Conservation (phyloP, 2,329 filamentous ascomycete genomes). For the Penicillium frequentans region DNA sequence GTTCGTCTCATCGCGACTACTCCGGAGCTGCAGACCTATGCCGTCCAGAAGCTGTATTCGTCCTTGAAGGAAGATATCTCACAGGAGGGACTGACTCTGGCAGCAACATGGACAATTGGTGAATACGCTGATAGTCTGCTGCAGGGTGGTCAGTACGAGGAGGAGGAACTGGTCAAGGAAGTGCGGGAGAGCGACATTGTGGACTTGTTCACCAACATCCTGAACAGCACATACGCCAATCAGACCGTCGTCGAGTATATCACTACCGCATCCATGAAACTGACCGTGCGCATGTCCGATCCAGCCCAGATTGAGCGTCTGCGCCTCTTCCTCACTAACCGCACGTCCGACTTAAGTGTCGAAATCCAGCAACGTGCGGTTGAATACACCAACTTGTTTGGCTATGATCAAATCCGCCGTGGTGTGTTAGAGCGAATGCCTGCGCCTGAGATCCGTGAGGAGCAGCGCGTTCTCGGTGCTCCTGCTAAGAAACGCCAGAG, state of each 20-base stretch:
- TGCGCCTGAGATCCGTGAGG: conserved; percentile 92
- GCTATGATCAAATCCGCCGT: conserved; percentile 78
- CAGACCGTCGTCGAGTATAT: conserved; percentile 95
- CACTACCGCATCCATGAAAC: conserved; percentile 89
- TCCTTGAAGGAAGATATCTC: conserved; percentile 95
- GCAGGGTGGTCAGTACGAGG: conserved; percentile 85
- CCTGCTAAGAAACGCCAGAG: conserved; percentile 66
- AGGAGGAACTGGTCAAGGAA: conserved; percentile 80
- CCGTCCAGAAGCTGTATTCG: conserved; percentile 89
- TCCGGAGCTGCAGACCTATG: conserved; percentile 91
- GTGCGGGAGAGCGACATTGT: conserved; percentile 88
- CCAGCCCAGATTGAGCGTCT: conserved; percentile 83
- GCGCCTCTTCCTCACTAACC: conserved; percentile 70
- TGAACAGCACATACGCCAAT: conserved; percentile 91
- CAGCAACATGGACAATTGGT: conserved; percentile 95
- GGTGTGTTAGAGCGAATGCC: conserved; percentile 98
- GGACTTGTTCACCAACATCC: conserved; percentile 86
- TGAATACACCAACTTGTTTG: conserved; percentile 94
- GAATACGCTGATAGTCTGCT: conserved; percentile 94
- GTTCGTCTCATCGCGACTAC: conserved; percentile 93
- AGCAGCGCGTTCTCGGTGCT: conserved; percentile 85
- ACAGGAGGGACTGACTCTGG: conserved; percentile 90
- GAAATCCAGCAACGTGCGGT: conserved; percentile 96
- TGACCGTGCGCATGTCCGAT: conserved; percentile 84
- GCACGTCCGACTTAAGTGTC: conserved; percentile 86